These are phyloP conservation scores for Linnemannia hyalina DNA, from an alignment of 192 early-diverging fungal genomes.

Conservation along the genomic window DNA sequence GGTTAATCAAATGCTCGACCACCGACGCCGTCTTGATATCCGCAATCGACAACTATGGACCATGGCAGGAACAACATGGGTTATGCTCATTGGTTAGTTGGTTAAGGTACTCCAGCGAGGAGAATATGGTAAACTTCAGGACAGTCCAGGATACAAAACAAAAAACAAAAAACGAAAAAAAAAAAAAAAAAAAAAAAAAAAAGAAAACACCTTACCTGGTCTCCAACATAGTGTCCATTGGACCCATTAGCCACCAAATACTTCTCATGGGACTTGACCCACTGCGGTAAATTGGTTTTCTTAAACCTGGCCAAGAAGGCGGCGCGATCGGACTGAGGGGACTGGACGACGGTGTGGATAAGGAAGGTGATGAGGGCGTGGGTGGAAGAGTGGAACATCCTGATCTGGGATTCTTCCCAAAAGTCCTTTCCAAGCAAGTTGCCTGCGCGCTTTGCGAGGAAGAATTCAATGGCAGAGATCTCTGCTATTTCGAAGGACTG, in stretches of 20 bases:
- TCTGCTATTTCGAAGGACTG: slow-evolving; percentile 37
- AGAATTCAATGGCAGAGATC: slow-evolving; percentile 26
- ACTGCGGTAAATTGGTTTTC: slow-evolving; percentile 19
- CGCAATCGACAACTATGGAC: slow-evolving; percentile 27
- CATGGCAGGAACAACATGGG: neutral
- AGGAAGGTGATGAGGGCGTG: slow-evolving; percentile 31
- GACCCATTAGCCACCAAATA: slow-evolving; percentile 31
- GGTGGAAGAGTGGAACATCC: slow-evolving; percentile 39
- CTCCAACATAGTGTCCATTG: slow-evolving; percentile 48
- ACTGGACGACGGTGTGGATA: slow-evolving; percentile 21
- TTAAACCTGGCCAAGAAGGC: slow-evolving; percentile 31
- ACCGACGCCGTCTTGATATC: slow-evolving; percentile 48
- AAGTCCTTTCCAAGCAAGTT: slow-evolving; percentile 20
- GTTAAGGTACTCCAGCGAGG: no score
- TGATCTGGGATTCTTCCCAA: slow-evolving; percentile 38
- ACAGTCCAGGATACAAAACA: neutral
- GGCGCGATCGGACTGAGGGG: slow-evolving; percentile 19
- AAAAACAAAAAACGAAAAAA: neutral
- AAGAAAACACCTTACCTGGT: neutral
- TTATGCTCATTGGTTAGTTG: no score
- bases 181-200: neutral
- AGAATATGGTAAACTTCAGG: no score
- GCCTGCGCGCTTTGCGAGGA: slow-evolving; percentile 16
- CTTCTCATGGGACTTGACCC: slow-evolving; percentile 30
- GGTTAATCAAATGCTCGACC: slow-evolving; percentile 26